phyloP scores from a whole-genome alignment of 306 rosid species.

The Carpinus viminea region DNA sequence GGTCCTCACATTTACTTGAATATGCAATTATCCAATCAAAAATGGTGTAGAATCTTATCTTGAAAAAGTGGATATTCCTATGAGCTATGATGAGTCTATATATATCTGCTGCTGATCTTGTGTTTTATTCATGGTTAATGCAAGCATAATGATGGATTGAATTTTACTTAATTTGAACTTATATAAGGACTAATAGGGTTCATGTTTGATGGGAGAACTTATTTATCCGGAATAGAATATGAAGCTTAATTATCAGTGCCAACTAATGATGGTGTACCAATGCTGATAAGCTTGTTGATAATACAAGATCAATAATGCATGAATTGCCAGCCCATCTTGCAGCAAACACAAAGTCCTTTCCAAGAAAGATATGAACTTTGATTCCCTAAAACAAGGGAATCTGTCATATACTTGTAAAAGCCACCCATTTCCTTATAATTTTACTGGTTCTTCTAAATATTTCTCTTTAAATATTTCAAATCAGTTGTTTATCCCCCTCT shows the following conservation, averaged over 20 bases:
- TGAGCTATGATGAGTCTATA: neutral
- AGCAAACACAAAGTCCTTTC: neutral
- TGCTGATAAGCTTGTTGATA: neutral
- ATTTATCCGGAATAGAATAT: neutral
- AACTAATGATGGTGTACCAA: neutral
- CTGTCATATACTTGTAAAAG: neutral
- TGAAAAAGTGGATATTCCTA: slow-evolving; percentile 35
- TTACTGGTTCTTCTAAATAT: neutral
- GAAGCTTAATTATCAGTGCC: neutral
- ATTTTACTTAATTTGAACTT: neutral
- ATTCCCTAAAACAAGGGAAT: neutral
- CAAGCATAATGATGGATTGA: slow-evolving; percentile 31
- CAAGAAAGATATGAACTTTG: neutral
- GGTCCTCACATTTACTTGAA: slow-evolving; percentile 40
- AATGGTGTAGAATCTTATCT: slow-evolving; percentile 43
- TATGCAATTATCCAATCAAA: slow-evolving; percentile 43
- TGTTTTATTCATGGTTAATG: slow-evolving; percentile 14
- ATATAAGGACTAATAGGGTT: neutral
- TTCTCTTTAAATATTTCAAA: neutral
- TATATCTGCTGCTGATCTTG: neutral
- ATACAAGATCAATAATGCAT: neutral
- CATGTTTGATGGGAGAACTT: slow-evolving; percentile 2
- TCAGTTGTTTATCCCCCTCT: neutral
- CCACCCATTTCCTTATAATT: neutral
- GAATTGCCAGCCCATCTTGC: neutral